A percentile compares a stretch with the other conserved stretches of the same genome.
phyloP scores from a whole-genome alignment of 2,329 filamentous ascomycete species.

The Laburnicola sp. region DNA sequence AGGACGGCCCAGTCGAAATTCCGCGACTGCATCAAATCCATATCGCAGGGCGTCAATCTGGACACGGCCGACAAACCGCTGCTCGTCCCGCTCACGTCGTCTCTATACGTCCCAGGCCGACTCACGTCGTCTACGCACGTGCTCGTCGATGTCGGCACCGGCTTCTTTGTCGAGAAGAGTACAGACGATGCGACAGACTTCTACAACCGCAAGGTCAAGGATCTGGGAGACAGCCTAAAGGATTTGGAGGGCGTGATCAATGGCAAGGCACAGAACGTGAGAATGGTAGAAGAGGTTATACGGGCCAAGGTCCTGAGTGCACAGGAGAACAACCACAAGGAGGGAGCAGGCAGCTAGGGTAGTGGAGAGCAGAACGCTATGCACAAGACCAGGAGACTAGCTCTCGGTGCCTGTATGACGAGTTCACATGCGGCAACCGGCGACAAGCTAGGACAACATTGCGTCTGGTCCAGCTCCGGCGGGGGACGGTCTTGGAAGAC shows the following conservation, averaged over 20 bases:
- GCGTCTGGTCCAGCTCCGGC: neutral
- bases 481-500: neutral
- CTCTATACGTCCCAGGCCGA: conserved; percentile 86
- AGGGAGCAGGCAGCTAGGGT: conserved; percentile 27
- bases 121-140: conserved; percentile 56
- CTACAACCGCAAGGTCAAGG: conserved; percentile 69
- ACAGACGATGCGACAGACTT: conserved; percentile 66
- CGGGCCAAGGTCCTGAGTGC: conserved; percentile 42
- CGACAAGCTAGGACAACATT: neutral
- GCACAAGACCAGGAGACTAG: neutral
- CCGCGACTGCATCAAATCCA: conserved; percentile 80
- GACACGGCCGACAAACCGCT: conserved; percentile 60
- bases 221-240: conserved; percentile 65
- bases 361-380: neutral
- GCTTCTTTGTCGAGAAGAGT: conserved; percentile 89
- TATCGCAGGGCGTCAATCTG: conserved; percentile 61
- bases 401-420: neutral
- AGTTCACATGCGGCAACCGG: neutral
- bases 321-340: conserved; percentile 32
- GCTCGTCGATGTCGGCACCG: conserved; percentile 88
- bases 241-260: conserved; percentile 70
- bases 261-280: conserved; percentile 79
- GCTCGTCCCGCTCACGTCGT: conserved; percentile 92
- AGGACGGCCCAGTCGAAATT: conserved; percentile 91
- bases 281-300: conserved; percentile 79